Evolutionary conservation across 176 grass and related monocot genomes (phyloP), one percentile per base, ranked within the genome.

Genomic region (Poa annua): DNA sequence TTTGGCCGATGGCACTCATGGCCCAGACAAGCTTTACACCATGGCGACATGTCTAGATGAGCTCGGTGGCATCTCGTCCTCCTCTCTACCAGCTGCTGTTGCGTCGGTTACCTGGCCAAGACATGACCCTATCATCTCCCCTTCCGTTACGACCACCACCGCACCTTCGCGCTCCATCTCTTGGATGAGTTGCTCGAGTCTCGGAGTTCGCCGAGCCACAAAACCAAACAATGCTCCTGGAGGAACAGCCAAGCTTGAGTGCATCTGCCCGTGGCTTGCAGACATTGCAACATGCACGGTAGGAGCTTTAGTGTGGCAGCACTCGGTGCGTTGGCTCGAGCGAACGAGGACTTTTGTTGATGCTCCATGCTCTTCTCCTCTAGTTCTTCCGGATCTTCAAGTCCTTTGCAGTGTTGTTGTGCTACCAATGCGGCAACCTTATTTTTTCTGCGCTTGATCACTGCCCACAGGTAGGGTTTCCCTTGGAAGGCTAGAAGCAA

Each of bases 391-490:
- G 0, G 12, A 21, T 1, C 25, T 51, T 71, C 8, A 33, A 12
- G 44, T 36, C 2, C 13, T 65, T 33, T 12, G 24, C 14, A 13
- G 42, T 78, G 16, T 25, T 1, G 51, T 64, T 50, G 13, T 15
- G 1, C 76, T 78, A 49, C 69, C 68, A 1, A 10, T 22, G n/a
- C 5, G 56, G 11, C n/a, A 78, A 41, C 15, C 48, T 14, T 32
- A 56, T 73, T 42, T 32, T 60, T 41, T 44, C 69, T 90, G 39
- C 65, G 32, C 29, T 75, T 93, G 48, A 88, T 90, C 2, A 53
- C 61, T 0, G 73, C 91, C 91, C 91, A 93, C 4, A 93, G 77
- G 71, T 86, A 93, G 59, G 66, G 65, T 74, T 88, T 88, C 10
- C 19, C 60, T 56, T 66, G 77, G 45, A 90, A 75, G 50, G 72